Evolutionary conservation across 2,329 filamentous ascomycete genomes (phyloP).

Genomic region (Penicillium corylophilum): DNA sequence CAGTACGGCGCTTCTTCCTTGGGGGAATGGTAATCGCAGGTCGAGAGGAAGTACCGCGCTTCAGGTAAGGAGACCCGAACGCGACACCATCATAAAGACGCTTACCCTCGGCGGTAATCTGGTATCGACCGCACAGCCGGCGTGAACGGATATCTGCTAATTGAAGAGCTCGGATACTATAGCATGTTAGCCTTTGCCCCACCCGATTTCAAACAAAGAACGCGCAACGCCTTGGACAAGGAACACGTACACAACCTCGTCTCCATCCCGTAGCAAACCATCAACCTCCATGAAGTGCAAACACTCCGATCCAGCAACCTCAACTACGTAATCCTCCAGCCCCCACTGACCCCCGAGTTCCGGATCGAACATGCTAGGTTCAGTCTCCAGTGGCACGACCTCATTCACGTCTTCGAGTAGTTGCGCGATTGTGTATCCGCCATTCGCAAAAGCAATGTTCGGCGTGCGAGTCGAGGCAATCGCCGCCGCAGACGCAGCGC

Average conservation of each 20-base stretch:
- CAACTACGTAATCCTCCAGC: conserved; percentile 84
- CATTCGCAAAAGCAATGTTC: conserved; percentile 40
- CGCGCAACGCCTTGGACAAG: background rate
- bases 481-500: conserved; percentile 32
- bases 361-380: conserved; percentile 33
- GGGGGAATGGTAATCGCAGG: conserved; percentile 71
- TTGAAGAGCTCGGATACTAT: conserved; percentile 74
- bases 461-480: conserved; percentile 34
- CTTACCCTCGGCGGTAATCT: conserved; percentile 75
- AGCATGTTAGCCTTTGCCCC: background rate
- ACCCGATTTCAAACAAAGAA: background rate
- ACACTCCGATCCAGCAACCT: conserved; percentile 81
- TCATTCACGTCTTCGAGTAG: conserved; percentile 78
- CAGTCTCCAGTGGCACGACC: conserved; percentile 75
- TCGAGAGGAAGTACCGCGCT: conserved; percentile 55
- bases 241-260: conserved; percentile 70
- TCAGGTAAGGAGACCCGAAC: conserved; percentile 73
- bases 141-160: conserved; percentile 72
- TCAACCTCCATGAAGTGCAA: conserved; percentile 77
- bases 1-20: conserved; percentile 62
- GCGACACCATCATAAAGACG: conserved; percentile 83
- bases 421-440: conserved; percentile 68
- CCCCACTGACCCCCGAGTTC: conserved; percentile 64
- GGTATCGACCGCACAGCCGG: conserved; percentile 71
- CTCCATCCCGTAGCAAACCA: conserved; percentile 73